A percentile compares a stretch with the other conserved stretches of the same genome.
Conservation (phyloP, 1,139 yeast species). For the Scheffersomyces titani region DNA sequence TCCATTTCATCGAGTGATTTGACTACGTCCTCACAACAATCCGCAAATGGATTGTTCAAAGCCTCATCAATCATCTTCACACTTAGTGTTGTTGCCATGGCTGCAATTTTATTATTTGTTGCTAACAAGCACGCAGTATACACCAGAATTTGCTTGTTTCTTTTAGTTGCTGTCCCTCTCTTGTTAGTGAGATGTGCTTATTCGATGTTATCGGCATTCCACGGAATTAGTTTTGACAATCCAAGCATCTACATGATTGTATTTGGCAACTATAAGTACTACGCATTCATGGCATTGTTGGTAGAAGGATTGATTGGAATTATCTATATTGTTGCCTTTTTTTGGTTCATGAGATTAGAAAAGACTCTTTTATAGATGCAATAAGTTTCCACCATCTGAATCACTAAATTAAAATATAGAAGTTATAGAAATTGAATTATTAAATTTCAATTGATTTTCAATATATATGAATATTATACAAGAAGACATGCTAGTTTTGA, state of each 20-base stretch:
- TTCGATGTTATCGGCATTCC: constrained; percentile 15
- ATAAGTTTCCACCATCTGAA: background rate
- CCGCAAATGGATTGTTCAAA: constrained; percentile 7
- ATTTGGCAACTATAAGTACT: constrained; percentile 22
- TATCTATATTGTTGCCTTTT: constrained; percentile 3
- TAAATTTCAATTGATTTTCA: background rate
- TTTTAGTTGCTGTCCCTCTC: constrained; percentile 8
- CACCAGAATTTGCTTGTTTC: constrained; percentile 1
- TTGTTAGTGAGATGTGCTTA: constrained; percentile 16
- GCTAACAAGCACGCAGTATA: background rate
- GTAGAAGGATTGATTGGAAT: constrained; percentile 9
- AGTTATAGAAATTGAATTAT: background rate
- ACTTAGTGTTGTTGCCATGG: constrained; percentile 1
- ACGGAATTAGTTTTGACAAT: constrained; percentile 11
- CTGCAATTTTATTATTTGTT: constrained; percentile 1
- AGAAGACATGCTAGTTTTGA: background rate
- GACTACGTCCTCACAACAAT: background rate
- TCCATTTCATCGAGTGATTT: constrained; percentile 1
- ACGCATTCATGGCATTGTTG: constrained; percentile 17
- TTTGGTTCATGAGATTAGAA: constrained; percentile 7
- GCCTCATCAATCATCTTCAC: constrained; percentile 13
- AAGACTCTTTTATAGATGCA: background rate
- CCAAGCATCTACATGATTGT: constrained; percentile 17
- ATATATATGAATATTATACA: background rate
- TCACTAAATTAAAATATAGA: background rate